Evolutionary conservation across 768 basidiomycete genomes (phyloP).

Genomic region (Tricholoma sp.): DNA sequence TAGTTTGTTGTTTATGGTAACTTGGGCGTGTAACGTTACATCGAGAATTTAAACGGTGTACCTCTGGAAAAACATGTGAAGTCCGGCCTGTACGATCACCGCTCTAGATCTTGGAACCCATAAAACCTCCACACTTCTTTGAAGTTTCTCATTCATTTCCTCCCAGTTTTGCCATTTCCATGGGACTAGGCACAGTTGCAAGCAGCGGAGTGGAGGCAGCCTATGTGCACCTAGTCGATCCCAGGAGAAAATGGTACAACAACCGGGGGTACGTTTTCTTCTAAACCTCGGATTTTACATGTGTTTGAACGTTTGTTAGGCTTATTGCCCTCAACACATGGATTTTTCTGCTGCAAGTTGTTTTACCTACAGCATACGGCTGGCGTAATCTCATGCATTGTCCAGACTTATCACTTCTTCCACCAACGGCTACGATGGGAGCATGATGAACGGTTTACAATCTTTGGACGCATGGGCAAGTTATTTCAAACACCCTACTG

Average conservation of each 20-base stretch:
- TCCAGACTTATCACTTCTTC: slow-evolving; percentile 67
- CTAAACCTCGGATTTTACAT: not conserved
- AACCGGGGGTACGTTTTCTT: slow-evolving; percentile 48
- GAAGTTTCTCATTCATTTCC: slow-evolving; percentile 27
- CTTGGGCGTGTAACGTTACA: not conserved
- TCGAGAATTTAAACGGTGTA: slow-evolving; percentile 24
- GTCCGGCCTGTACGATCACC: slow-evolving; percentile 24
- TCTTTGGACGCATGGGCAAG: slow-evolving; percentile 55
- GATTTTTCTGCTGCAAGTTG: slow-evolving; percentile 58
- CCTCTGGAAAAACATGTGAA: slow-evolving; percentile 36
- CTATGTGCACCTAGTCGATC: slow-evolving; percentile 55
- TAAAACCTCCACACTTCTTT: slow-evolving; percentile 25
- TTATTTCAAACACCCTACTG: slow-evolving; percentile 56
- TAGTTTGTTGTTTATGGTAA: not conserved
- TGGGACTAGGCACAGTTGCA: slow-evolving; percentile 51
- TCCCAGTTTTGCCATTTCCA: slow-evolving; percentile 27
- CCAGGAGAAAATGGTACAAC: slow-evolving; percentile 69
- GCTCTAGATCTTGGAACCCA: slow-evolving; percentile 17
- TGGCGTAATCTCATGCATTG: not conserved
- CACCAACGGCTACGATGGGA: slow-evolving; percentile 72
- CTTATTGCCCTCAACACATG: slow-evolving; percentile 61
- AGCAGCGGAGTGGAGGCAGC: slow-evolving; percentile 27
- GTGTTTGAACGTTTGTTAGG: slow-evolving; percentile 25
- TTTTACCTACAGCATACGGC: not conserved
- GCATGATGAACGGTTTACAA: slow-evolving; percentile 80